A percentile compares a stretch with the other conserved stretches of the same genome.
Evolutionary conservation across 768 basidiomycete genomes (phyloP).

Genomic region (Phaeolepiota aurea): DNA sequence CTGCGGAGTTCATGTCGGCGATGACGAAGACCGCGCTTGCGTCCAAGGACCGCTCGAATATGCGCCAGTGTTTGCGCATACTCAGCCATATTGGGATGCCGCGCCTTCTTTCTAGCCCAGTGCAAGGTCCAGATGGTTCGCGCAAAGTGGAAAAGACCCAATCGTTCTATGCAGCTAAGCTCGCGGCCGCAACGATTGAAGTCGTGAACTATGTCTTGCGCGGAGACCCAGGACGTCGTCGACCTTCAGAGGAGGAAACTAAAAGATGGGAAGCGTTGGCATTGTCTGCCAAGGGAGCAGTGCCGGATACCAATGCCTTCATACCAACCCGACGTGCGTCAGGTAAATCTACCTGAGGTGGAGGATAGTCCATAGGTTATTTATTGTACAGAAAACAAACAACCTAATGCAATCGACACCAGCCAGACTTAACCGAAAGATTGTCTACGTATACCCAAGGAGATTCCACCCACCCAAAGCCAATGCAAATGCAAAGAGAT

Average conservation of each 20-base stretch:
- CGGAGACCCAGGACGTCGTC: slow-evolving; percentile 12
- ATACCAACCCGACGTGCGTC: neutral
- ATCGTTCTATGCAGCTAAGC: slow-evolving; percentile 36
- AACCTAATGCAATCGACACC: neutral
- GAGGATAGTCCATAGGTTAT: neutral
- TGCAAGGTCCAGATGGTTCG: slow-evolving; percentile 15
- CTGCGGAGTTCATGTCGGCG: slow-evolving; percentile 45
- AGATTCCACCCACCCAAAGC: neutral
- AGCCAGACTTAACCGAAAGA: too few species aligned
- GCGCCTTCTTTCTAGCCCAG: slow-evolving; percentile 19
- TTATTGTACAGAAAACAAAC: neutral
- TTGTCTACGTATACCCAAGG: neutral
- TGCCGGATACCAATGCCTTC: neutral
- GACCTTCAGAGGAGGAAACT: slow-evolving; percentile 14
- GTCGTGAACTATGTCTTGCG: slow-evolving; percentile 26
- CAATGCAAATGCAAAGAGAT: too few species aligned
- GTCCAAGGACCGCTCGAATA: slow-evolving; percentile 37
- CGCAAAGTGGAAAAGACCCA: slow-evolving; percentile 23
- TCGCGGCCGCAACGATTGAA: slow-evolving; percentile 36
- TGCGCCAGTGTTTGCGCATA: slow-evolving; percentile 57
- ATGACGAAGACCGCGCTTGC: slow-evolving; percentile 53
- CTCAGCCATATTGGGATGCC: slow-evolving; percentile 36
- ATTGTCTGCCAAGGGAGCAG: slow-evolving; percentile 8
- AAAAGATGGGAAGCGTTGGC: slow-evolving; percentile 20
- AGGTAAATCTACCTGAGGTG: too few species aligned